A percentile compares a stretch with the other conserved stretches of the same genome.
phyloP scores from a whole-genome alignment of 2,329 filamentous ascomycete genomes.

The Sarocladiaceae sp. region DNA sequence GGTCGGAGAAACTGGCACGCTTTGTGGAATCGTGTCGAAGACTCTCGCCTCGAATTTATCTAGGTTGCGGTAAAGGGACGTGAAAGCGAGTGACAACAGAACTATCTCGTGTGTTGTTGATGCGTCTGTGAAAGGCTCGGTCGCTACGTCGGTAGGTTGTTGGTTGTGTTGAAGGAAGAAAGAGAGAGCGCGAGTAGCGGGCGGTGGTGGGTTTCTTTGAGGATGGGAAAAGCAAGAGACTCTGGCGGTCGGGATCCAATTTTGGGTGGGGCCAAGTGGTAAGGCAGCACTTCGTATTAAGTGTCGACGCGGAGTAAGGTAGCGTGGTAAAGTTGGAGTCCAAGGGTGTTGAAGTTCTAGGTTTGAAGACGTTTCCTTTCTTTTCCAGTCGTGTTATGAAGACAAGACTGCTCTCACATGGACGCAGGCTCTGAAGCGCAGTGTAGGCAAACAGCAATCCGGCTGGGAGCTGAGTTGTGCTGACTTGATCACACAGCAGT shows the following conservation, averaged over 20 bases:
- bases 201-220: not conserved
- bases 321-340: too few relatives aligned
- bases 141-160: not conserved
- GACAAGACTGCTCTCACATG: too few relatives aligned
- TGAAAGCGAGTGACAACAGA: not conserved
- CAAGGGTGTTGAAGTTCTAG: too few relatives aligned
- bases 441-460: too few relatives aligned
- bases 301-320: too few relatives aligned
- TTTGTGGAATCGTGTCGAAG: not conserved
- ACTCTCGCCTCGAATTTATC: not conserved
- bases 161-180: not conserved
- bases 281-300: slow-evolving; percentile 2
- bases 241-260: not conserved
- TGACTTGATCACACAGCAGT: not conserved
- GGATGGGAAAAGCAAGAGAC: not conserved
- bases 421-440: too few relatives aligned
- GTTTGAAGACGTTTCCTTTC: too few relatives aligned
- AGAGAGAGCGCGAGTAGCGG: not conserved
- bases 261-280: not conserved
- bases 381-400: too few relatives aligned
- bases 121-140: not conserved
- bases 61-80: not conserved
- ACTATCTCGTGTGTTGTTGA: not conserved
- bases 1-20: slow-evolving; percentile 4
- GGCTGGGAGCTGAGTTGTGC: not conserved